Conservation (phyloP, 1,284 basidiomycete genomes). For the Phellinidium pouzarii region DNA sequence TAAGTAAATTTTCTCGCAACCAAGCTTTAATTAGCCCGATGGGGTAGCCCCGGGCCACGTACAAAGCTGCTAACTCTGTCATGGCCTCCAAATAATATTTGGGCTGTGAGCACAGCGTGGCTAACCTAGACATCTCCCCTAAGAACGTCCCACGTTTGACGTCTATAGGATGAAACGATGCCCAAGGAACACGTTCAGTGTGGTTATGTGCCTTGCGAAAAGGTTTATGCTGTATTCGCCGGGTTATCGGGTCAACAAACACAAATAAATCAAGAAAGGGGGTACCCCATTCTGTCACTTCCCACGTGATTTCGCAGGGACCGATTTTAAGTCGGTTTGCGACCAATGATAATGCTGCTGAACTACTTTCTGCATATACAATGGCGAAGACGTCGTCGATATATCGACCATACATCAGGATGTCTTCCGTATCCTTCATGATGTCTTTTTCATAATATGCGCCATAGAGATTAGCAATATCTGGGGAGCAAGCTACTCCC, state of each 20-base stretch:
- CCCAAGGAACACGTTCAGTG: slow-evolving; percentile 33
- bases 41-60: slow-evolving; percentile 28
- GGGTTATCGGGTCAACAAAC: slow-evolving; percentile 21
- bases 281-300: slow-evolving; percentile 19
- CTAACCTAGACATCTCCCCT: slow-evolving; percentile 32
- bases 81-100: slow-evolving; percentile 26
- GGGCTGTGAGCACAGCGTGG: slow-evolving; percentile 28
- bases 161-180: slow-evolving; percentile 30
- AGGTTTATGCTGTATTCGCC: slow-evolving; percentile 24
- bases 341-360: slow-evolving; percentile 21
- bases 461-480: slow-evolving; percentile 31
- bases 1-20: neutral
- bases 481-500: slow-evolving; percentile 29
- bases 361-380: slow-evolving; percentile 25
- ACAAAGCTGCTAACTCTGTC: slow-evolving; percentile 25
- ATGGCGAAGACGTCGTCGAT: slow-evolving; percentile 33
- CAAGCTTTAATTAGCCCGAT: slow-evolving; percentile 14
- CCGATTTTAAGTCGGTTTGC: slow-evolving; percentile 22
- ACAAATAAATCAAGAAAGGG: slow-evolving; percentile 30
- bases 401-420: slow-evolving; percentile 32
- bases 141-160: slow-evolving; percentile 32
- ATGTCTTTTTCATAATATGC: slow-evolving; percentile 23
- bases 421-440: slow-evolving; percentile 17
- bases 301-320: slow-evolving; percentile 30
- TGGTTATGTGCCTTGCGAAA: slow-evolving; percentile 30